Evolutionary conservation across 2,329 filamentous ascomycete species (phyloP).

Genomic region (Leptodontidium sp.): DNA sequence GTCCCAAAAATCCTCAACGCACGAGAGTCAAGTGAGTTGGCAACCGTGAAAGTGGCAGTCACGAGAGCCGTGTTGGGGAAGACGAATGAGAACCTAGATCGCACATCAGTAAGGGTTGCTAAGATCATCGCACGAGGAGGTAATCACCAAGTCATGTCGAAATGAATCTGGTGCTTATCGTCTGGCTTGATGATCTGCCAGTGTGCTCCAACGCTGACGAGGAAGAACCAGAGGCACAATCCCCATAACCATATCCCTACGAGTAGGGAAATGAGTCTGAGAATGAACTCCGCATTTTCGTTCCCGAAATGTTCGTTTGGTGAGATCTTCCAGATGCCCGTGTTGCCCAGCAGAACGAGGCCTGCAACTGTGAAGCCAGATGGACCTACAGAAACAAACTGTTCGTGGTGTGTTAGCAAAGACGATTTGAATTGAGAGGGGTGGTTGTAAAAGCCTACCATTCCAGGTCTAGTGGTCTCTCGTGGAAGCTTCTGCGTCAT

Average conservation of each 20-base stretch:
- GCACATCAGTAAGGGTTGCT: slow-evolving; percentile 58
- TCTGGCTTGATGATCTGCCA: slow-evolving; percentile 68
- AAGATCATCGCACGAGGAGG: not conserved
- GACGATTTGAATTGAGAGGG: not conserved
- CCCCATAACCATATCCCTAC: slow-evolving; percentile 83
- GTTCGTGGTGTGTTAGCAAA: slow-evolving; percentile 19
- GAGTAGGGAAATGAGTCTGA: slow-evolving; percentile 63
- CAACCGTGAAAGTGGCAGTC: slow-evolving; percentile 79
- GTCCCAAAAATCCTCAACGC: slow-evolving; percentile 73
- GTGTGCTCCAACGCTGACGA: slow-evolving; percentile 79
- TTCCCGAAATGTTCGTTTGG: slow-evolving; percentile 54
- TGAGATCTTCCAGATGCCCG: slow-evolving; percentile 48
- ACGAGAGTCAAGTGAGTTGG: slow-evolving; percentile 63
- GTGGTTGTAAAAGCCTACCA: slow-evolving; percentile 52
- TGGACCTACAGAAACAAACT: slow-evolving; percentile 84
- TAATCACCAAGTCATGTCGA: slow-evolving; percentile 85
- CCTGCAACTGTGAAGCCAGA: slow-evolving; percentile 66
- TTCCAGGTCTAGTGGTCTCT: slow-evolving; percentile 78
- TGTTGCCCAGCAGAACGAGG: slow-evolving; percentile 52
- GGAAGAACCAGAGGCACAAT: slow-evolving; percentile 84
- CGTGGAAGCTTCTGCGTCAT: slow-evolving; percentile 88
- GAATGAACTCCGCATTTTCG: slow-evolving; percentile 53
- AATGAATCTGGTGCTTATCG: slow-evolving; percentile 65
- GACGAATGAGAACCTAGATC: slow-evolving; percentile 67
- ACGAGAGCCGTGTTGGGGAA: slow-evolving; percentile 56